phyloP scores from a whole-genome alignment of 2,329 filamentous ascomycete genomes.

The Chrysoporthe puriensis region DNA sequence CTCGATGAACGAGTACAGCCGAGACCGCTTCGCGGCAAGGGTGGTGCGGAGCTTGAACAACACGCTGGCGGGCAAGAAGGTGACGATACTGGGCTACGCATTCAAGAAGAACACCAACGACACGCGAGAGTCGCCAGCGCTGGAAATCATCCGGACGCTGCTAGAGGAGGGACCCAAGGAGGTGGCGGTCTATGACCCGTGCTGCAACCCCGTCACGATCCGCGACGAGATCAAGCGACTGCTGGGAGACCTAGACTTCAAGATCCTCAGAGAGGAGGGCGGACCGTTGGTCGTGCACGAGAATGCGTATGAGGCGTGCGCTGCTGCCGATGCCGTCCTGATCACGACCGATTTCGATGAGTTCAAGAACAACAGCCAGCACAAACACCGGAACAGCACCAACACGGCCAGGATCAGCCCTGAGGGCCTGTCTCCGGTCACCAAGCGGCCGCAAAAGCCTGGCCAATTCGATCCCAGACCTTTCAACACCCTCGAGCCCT shows the following conservation, averaged over 20 bases:
- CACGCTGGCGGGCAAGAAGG: conserved; percentile 70
- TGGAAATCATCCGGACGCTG: conserved; percentile 68
- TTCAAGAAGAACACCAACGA: conserved; percentile 83
- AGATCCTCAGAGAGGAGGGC: conserved; percentile 41
- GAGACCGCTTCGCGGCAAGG: conserved; percentile 67
- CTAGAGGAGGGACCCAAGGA: conserved; percentile 66
- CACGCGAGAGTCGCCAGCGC: conserved; percentile 70
- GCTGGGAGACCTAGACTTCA: conserved; percentile 38
- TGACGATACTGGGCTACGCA: conserved; percentile 74
- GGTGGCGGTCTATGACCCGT: conserved; percentile 71
- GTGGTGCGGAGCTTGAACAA: conserved; percentile 71
- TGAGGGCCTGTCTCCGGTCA: not conserved
- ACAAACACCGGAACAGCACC: not conserved
- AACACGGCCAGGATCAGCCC: not conserved
- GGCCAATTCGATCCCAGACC: conserved; percentile 51
- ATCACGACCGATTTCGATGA: conserved; percentile 62
- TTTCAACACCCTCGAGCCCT: conserved; percentile 42
- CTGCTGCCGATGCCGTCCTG: conserved; percentile 52
- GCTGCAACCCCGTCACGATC: conserved; percentile 56
- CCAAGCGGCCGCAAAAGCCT: conserved; percentile 31
- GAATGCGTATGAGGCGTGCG: conserved; percentile 54
- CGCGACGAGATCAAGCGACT: conserved; percentile 54
- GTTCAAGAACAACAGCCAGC: conserved; percentile 40
- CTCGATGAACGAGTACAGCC: conserved; percentile 76
- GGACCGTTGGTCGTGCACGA: conserved; percentile 52